A percentile compares a stretch with the other conserved stretches of the same genome.
These are phyloP conservation scores for Bipolaris gigantea DNA, from an alignment of 2,329 filamentous ascomycete species.

Conservation along the genomic window DNA sequence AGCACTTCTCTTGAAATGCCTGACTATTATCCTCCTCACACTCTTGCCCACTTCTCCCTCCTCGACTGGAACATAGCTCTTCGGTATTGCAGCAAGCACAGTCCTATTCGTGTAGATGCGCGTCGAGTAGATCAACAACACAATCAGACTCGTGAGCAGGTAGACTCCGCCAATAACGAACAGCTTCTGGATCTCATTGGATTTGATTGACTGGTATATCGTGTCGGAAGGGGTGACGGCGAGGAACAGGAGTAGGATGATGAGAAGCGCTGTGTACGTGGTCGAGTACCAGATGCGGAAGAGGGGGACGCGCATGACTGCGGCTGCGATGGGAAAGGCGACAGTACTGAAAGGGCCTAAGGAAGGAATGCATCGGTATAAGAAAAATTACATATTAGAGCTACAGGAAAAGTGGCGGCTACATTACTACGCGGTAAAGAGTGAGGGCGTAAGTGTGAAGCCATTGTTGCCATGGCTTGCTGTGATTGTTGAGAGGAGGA, in stretches of 20 bases:
- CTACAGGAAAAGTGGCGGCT: constrained; percentile 15
- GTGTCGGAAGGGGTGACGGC: constrained; percentile 77
- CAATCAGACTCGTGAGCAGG: constrained; percentile 68
- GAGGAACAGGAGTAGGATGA: constrained; percentile 72
- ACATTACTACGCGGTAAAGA: constrained; percentile 19
- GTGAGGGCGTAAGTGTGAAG: constrained; percentile 4
- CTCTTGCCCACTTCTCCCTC: constrained; percentile 76
- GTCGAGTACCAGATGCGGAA: constrained; percentile 81
- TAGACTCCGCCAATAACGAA: constrained; percentile 80
- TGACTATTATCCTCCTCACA: constrained; percentile 75
- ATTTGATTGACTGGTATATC: constrained; percentile 73
- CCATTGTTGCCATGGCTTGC: constrained; percentile 14
- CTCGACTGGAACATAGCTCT: constrained; percentile 81
- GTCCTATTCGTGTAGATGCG: constrained; percentile 86
- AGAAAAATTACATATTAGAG: constrained; percentile 31
- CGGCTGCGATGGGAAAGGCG: constrained; percentile 5
- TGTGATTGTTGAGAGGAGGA: constrained; percentile 13
- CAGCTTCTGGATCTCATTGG: constrained; percentile 73
- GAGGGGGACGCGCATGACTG: constrained; percentile 55
- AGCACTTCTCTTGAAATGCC: constrained; percentile 74
- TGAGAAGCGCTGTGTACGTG: constrained; percentile 74
- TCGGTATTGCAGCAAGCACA: constrained; percentile 80
- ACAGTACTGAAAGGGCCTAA: constrained; percentile 4
- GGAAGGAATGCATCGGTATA: constrained; percentile 25
- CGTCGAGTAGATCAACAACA: constrained; percentile 75